phyloP scores from a whole-genome alignment of 306 rosid genomes.

The Phaseolus lunatus region DNA sequence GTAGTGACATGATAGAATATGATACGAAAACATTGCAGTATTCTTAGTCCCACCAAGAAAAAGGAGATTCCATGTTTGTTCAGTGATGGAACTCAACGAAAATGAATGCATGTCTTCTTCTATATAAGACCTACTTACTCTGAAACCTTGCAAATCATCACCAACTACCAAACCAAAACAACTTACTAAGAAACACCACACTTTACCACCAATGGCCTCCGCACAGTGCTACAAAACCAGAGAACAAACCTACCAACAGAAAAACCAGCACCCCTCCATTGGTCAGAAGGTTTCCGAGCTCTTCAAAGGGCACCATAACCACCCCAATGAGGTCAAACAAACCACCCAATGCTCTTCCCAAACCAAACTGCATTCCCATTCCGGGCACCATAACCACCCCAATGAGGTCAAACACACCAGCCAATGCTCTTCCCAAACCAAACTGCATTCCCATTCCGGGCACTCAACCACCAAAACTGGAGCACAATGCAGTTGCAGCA shows the following conservation, averaged over 20 bases:
- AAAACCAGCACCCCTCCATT: constrained; percentile 1
- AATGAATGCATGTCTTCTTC: not conserved
- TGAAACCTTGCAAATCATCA: not conserved
- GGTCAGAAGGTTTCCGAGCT: constrained; percentile 42
- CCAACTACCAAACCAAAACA: no score
- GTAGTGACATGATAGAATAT: not conserved
- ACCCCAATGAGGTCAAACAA: constrained; percentile 21
- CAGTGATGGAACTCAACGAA: not conserved
- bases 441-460: not conserved
- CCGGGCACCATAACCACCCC: not conserved
- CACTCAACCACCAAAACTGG: constrained; percentile 15
- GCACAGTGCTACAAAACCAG: constrained; percentile 43
- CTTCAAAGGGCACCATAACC: constrained; percentile 25
- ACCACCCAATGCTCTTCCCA: constrained; percentile 27
- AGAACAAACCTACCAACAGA: constrained; percentile 37
- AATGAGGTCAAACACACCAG: constrained; percentile 35
- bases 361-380: not conserved
- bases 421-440: constrained; percentile 15
- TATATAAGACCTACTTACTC: constrained; percentile 4
- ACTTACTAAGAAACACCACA: not conserved
- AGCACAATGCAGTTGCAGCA: not conserved
- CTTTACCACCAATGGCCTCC: constrained; percentile 34
- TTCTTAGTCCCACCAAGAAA: constrained; percentile 15
- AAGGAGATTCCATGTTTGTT: constrained; percentile 37
- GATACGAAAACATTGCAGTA: not conserved